A percentile compares a stretch with the other conserved stretches of the same genome.
phyloP scores from a whole-genome alignment of 163 green algal genomes.

The Scenedesmus sp. region DNA sequence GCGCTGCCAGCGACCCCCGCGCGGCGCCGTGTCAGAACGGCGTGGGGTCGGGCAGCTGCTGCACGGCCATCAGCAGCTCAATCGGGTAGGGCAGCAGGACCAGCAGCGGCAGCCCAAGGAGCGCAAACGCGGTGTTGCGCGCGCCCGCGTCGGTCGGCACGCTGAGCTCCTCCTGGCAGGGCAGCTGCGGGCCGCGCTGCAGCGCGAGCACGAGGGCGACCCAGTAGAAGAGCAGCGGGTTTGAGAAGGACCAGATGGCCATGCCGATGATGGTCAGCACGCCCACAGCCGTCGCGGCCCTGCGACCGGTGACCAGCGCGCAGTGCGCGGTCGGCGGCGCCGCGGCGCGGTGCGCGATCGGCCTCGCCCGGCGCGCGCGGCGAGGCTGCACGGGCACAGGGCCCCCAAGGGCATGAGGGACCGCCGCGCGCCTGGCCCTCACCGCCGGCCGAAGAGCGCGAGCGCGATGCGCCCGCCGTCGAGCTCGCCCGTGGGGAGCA shows the following conservation, averaged over 20 bases:
- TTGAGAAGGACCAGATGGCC: conserved; percentile 66
- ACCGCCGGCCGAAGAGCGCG: conserved; percentile 74
- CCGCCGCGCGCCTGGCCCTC: background rate
- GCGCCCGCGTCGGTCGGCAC: background rate
- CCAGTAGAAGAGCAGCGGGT: conserved; percentile 85
- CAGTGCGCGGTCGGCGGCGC: background rate
- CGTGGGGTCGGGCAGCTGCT: conserved; percentile 40
- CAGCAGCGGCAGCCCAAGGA: conserved; percentile 66
- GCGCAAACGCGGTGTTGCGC: conserved; percentile 9
- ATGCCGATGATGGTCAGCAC: conserved; percentile 71
- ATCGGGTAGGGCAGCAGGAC: conserved; percentile 79
- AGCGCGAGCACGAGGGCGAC: conserved; percentile 78
- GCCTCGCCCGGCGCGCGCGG: too few species aligned
- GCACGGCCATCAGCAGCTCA: conserved; percentile 53
- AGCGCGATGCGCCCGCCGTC: conserved; percentile 83
- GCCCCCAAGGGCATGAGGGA: too few species aligned
- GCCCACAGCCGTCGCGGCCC: conserved; percentile 49
- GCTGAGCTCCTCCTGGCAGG: conserved; percentile 56
- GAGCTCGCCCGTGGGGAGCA: conserved; percentile 78
- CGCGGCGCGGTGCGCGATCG: background rate
- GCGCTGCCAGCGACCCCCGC: background rate
- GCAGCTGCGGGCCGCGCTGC: conserved; percentile 83
- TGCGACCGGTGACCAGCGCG: conserved; percentile 4
- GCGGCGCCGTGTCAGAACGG: conserved; percentile 14
- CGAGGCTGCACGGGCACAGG: too few species aligned